Evolutionary conservation across 1,139 yeast genomes (phyloP), one percentile per base, ranked within the genome.

Genomic region (Geotrichum cucujoidarum): DNA sequence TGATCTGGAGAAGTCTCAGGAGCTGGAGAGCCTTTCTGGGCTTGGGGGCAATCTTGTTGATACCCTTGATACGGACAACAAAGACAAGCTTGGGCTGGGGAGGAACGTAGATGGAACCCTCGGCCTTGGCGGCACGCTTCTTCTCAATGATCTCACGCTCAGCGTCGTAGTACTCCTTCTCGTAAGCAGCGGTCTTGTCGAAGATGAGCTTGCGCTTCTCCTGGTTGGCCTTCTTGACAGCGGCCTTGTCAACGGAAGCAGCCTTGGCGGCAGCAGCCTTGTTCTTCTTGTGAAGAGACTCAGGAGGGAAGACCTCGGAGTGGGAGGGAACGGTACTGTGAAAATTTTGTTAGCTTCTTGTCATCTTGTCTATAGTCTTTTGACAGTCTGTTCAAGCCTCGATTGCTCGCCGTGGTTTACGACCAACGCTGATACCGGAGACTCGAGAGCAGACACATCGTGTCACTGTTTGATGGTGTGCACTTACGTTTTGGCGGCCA

Each of bases 41-140:
- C 87, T 92, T 92, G 71, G 98, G 98, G 69, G 98, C 89, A 68
- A 92, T 89, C 86, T 92, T 92, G 90, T 81, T 88, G 75, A 92
- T 88, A 92, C 98, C 98, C 92, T 92, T 92, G 83, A 92, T 92
- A 84, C 98, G 92, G 74, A 92, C 81, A 70, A 92, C 95, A 74
- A 92, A 90, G 66, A 88, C 95, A 70, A 92, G 84, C 78, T 89
- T 90, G 70, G 87, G 81, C 82, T 92, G 95, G 72, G 96, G 96
- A 69, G 87, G 95, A 68, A 92, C 97, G 80, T 83, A 92, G 50
- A 55, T 47, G 53, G 60, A 60, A 74, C 95, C 95, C 70, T 82
- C 77, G 72, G 95, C 95, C 80, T 87, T 89, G 67, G 97, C 97
- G 60, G 86, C 90, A 76, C 97, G 89, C 82, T 83, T 85, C 70